These are phyloP conservation scores for Acanthamoeba culbertsoni DNA, from an alignment of 208 protist species.

Conservation along the genomic window DNA sequence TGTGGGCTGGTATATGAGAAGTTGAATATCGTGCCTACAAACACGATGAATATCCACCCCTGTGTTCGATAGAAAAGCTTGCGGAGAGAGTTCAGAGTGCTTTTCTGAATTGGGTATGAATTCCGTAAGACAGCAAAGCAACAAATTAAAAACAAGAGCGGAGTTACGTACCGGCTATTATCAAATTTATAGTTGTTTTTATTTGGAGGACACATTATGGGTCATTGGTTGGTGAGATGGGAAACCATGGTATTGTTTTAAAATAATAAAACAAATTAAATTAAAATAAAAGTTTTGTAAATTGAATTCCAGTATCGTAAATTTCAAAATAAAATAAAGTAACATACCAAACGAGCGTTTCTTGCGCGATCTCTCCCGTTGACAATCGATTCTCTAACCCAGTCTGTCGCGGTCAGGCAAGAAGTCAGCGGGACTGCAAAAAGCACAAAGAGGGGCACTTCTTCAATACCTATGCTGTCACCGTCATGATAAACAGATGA, in stretches of 20 bases:
- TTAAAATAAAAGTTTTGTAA: no score
- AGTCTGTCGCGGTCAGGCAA: not conserved
- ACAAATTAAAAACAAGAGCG: no score
- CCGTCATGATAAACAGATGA: not conserved
- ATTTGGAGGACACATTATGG: no score
- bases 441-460: not conserved
- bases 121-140: no score
- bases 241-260: no score
- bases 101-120: not conserved
- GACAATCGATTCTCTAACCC: slow-evolving; percentile 13
- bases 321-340: not conserved
- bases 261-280: no score
- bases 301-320: not conserved
- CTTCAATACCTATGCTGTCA: not conserved
- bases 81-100: not conserved
- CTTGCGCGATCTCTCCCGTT: not conserved
- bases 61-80: slow-evolving; percentile 42
- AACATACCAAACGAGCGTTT: not conserved
- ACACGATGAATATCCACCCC: slow-evolving; percentile 30
- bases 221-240: no score
- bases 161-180: no score
- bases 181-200: no score
- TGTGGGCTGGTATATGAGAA: not conserved
- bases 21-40: not conserved
- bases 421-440: no score